Evolutionary conservation across 805 yeast genomes (phyloP).

Genomic region (Suhomyces sp.): DNA sequence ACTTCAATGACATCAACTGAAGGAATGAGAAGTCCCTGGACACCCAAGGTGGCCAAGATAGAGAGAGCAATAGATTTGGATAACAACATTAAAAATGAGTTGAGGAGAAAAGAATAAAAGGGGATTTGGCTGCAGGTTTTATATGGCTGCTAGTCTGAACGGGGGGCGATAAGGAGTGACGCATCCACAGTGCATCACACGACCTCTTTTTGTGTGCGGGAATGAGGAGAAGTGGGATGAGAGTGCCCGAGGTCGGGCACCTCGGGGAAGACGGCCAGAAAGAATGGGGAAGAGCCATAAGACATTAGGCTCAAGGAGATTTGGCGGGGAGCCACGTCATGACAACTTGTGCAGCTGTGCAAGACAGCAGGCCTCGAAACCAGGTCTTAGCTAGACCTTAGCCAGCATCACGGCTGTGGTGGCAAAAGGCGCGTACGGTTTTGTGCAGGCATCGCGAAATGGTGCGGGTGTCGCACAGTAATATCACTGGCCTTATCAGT

Average conservation of each 20-base stretch:
- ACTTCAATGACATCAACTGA: slow-evolving; percentile 24
- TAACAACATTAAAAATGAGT: slow-evolving; percentile 23
- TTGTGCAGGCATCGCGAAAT: background rate
- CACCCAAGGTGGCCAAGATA: slow-evolving; percentile 41
- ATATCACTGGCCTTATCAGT: background rate
- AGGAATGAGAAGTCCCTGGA: slow-evolving; percentile 31
- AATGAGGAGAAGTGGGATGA: background rate
- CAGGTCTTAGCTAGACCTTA: no score
- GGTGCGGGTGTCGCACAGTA: background rate
- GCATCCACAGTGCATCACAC: slow-evolving; percentile 5
- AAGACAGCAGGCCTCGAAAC: no score
- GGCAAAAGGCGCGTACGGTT: background rate
- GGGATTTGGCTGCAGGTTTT: slow-evolving; percentile 3
- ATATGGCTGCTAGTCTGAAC: background rate
- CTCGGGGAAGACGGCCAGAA: background rate
- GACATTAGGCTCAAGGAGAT: no score
- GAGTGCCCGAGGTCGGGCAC: background rate
- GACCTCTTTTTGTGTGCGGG: background rate
- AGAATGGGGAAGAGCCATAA: background rate
- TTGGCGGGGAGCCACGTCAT: no score
- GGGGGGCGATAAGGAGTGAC: slow-evolving; percentile 6
- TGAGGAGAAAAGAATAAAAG: background rate
- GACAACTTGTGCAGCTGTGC: no score
- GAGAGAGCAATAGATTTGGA: slow-evolving; percentile 42
- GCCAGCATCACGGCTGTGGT: background rate